phyloP scores from a whole-genome alignment of 371 early-diverging fungal genomes.

The Mucor mucedo region DNA sequence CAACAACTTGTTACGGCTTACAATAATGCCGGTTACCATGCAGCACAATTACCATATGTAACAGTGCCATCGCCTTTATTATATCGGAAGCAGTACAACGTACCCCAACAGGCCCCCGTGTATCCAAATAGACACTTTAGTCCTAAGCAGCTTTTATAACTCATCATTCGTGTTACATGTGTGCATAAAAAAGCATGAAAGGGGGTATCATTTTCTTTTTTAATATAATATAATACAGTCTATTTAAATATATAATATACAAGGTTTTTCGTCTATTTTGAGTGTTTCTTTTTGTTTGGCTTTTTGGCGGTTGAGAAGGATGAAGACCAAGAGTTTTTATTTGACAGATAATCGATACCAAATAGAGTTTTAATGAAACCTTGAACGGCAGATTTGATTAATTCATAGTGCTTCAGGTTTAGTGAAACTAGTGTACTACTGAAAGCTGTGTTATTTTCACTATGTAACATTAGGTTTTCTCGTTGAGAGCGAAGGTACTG shows the following conservation, averaged over 20 bases:
- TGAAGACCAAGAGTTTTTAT: background rate
- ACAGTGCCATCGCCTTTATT: background rate
- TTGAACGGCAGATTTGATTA: constrained; percentile 40
- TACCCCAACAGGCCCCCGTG: background rate
- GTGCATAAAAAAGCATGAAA: too few relatives aligned
- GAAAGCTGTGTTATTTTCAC: constrained; percentile 24
- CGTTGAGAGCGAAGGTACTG: constrained; percentile 33
- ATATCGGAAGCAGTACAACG: background rate
- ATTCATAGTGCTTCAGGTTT: constrained; percentile 34
- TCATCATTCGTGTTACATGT: too few relatives aligned
- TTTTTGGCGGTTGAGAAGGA: background rate
- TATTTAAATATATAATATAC: too few relatives aligned
- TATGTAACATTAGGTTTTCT: constrained; percentile 29
- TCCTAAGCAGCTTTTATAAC: background rate
- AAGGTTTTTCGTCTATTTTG: too few relatives aligned
- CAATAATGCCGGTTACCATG: too few relatives aligned
- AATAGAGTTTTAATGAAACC: constrained; percentile 28
- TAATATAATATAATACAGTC: background rate
- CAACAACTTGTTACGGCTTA: too few relatives aligned
- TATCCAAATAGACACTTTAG: background rate
- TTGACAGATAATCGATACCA: constrained; percentile 5
- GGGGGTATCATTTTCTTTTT: too few relatives aligned
- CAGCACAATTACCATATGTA: too few relatives aligned
- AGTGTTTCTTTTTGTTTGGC: background rate
- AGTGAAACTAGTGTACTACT: constrained; percentile 18